Evolutionary conservation across 2,329 filamentous ascomycete genomes (phyloP), one percentile per base, ranked within the genome.

Genomic region (Aspergillus sp.): DNA sequence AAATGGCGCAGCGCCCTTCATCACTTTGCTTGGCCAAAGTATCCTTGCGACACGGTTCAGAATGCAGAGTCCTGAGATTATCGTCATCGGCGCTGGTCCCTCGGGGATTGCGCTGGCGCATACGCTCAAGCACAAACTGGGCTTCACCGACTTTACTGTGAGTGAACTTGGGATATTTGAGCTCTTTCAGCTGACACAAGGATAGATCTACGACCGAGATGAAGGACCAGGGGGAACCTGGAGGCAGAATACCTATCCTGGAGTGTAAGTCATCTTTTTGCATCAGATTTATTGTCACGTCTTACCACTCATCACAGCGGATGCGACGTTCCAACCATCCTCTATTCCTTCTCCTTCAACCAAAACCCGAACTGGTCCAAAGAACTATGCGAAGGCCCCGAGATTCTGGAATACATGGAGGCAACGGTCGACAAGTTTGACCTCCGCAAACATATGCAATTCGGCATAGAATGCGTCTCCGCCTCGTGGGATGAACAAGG

Each of bases 51-150:
- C 3, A 23, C 23, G 9, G 11, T 7, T 11, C 43, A 22, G 9
- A 38, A 55, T 55, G 53, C 15, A 47, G 28, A 19, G 22, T 22
- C 62, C 54, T 28, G 59, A 61, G 17, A 41, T 61, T 15, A 76
- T 77, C 54, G 70, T 77, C 38, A 72, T 77, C 43, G 74, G 75
- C 17, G 71, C 71, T 31, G 75, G 75, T 2, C 71, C 72, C 7
- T 68, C 71, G 4, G 74, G 73, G 23, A 76, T 76, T 54, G 68
- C 73, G 4, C 71, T 76, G 68, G 72, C 71, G 3, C 66, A 76
- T 61, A 69, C 55, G n/a, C 56, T 76, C 57, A 75, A 75, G 64
- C 66, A 69, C 17, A 66, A 74, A 48, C 66, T 56, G 22, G 54
- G 54, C 4, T 56, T 56, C 23, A 6, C 48, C 17, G 54, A 48